A percentile compares a stretch with the other conserved stretches of the same genome.
These are phyloP conservation scores for Talaromyces islandicus DNA, from an alignment of 2,329 filamentous ascomycete species.

Conservation along the genomic window DNA sequence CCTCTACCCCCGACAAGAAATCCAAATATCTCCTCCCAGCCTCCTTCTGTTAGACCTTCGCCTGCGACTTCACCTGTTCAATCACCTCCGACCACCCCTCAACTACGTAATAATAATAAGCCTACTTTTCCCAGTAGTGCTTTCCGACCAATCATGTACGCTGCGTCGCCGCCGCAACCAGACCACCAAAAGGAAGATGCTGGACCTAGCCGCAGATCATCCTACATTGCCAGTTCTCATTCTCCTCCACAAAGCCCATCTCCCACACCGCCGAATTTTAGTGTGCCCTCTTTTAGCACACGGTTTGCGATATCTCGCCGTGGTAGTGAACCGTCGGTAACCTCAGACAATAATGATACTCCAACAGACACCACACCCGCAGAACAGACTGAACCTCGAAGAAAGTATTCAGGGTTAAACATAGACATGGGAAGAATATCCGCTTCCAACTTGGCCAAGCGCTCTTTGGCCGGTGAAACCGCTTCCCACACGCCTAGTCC, in stretches of 20 bases:
- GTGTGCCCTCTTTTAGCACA: constrained; percentile 33
- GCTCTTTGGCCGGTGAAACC: constrained; percentile 1
- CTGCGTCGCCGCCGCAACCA: constrained; percentile 10
- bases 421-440: neutral
- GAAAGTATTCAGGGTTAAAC: neutral
- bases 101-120: constrained; percentile 11
- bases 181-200: constrained; percentile 5
- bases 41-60: constrained; percentile 2
- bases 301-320: constrained; percentile 1
- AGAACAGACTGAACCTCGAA: neutral
- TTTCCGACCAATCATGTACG: constrained; percentile 19
- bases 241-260: constrained; percentile 18
- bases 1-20: constrained; percentile 13
- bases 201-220: constrained; percentile 3
- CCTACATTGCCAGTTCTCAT: neutral
- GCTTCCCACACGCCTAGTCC: neutral
- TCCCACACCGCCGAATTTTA: constrained; percentile 33
- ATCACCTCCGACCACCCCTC: constrained; percentile 11
- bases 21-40: constrained; percentile 18
- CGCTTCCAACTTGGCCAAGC: neutral
- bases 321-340: neutral
- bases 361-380: neutral
- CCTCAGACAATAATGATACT: neutral
- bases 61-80: constrained; percentile 11
- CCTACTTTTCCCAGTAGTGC: constrained; percentile 16